Evolutionary conservation across 2,329 filamentous ascomycete species (phyloP), one percentile per base, ranked within the genome.

Genomic region (Colletotrichum limetticola): DNA sequence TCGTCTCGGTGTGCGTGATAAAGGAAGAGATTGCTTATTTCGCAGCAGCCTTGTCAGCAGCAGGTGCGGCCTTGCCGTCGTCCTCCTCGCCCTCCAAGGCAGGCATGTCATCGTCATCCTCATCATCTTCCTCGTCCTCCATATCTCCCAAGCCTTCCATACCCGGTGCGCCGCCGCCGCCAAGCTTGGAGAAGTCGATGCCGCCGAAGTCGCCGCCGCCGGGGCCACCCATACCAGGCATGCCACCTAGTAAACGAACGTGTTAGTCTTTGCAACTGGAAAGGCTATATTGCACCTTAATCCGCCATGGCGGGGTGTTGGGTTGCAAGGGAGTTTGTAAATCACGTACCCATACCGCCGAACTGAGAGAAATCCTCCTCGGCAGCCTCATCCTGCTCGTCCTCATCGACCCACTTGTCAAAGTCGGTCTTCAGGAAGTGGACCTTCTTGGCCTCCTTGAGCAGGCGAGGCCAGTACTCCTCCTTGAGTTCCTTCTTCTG

Each of bases 391-490:
- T 98, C 93, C 88, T 99, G 97, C 90, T 99, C 97, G 82, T 99
- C 95, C 91, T 98, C 95, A 78, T 98, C 95, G 80, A 98, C 94
- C 95, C 95, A 98, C 93, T 98, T 98, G 88, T 98, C 95, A 79
- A 99, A 99, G 87, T 99, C 93, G 76, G 97, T 98, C 92, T 98
- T 98, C 80, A 99, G 86, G 91, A 95, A 99, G 87, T 98, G 97
- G 68, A 94, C 86, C 88, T 95, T 98, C 89, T 94, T 93, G 77
- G 87, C 84, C 74, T 96, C 94, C 92, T 98, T 98, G 82, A 98
- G 89, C 80, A 99, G 90, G 76, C 97, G 92, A 75, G 95, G 95
- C 97, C 97, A 99, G 91, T 93, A 98, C 85, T 97, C 95, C 80
- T 95, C 91, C 85, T 95, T 94, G 76, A 97, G 89, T 81, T 97